phyloP scores from a whole-genome alignment of 2,329 filamentous ascomycete species.

The Falciphora oryzae region DNA sequence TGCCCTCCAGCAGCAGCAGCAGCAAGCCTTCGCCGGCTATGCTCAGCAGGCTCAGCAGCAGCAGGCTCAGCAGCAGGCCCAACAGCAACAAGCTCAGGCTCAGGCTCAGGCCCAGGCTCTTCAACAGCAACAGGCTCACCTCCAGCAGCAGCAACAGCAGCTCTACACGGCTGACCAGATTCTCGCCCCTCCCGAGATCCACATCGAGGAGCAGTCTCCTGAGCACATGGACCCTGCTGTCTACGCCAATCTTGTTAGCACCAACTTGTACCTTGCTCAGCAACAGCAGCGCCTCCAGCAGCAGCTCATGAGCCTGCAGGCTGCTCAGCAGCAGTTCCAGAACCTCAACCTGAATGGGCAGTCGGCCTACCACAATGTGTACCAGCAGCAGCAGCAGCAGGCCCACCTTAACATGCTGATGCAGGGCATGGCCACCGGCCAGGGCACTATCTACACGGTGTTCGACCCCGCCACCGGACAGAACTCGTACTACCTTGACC shows the following conservation, averaged over 20 bases:
- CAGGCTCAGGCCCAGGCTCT: slow-evolving; percentile 14
- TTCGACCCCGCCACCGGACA: slow-evolving; percentile 85
- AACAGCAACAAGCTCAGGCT: slow-evolving; percentile 14
- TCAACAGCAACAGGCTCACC: slow-evolving; percentile 5
- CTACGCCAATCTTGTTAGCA: slow-evolving; percentile 84
- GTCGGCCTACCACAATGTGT: slow-evolving; percentile 47
- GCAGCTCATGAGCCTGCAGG: slow-evolving; percentile 79
- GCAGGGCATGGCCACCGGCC: slow-evolving; percentile 47
- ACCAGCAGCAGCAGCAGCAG: slow-evolving; percentile 32
- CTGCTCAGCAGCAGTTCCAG: slow-evolving; percentile 77
- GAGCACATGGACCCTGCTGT: slow-evolving; percentile 77
- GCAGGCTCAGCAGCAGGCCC: slow-evolving; percentile 4
- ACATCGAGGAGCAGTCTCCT: slow-evolving; percentile 63
- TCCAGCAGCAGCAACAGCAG: slow-evolving; percentile 33
- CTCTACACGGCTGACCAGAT: slow-evolving; percentile 84
- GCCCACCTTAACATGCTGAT: slow-evolving; percentile 52
- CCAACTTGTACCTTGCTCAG: slow-evolving; percentile 86
- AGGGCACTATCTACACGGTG: slow-evolving; percentile 73
- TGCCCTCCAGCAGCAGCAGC: slow-evolving; percentile 23
- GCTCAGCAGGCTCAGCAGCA: slow-evolving; percentile 6
- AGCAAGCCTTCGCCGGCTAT: neutral
- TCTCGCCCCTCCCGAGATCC: slow-evolving; percentile 74
- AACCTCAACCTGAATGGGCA: slow-evolving; percentile 61
- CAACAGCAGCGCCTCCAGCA: slow-evolving; percentile 95
- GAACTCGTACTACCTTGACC: slow-evolving; percentile 74